Evolutionary conservation across 805 yeast genomes (phyloP).

Genomic region (Teunomyces aglyptinius): DNA sequence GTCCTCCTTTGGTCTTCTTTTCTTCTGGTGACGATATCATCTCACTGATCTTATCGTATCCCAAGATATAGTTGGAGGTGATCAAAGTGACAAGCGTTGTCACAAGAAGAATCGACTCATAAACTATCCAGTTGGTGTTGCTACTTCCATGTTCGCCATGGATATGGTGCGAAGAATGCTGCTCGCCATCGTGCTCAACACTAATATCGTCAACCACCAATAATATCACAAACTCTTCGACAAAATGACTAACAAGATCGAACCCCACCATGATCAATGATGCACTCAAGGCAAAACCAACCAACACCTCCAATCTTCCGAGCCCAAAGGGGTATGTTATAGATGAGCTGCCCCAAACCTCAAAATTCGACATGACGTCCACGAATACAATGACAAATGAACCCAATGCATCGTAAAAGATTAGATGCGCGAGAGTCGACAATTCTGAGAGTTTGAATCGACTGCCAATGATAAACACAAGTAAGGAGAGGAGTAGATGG

Average conservation of each 20-base stretch:
- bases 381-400: slow-evolving; percentile 67
- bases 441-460: slow-evolving; percentile 56
- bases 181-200: slow-evolving; percentile 16
- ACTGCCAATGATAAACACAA: slow-evolving; percentile 61
- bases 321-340: slow-evolving; percentile 88
- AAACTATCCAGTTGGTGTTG: slow-evolving; percentile 26
- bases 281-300: slow-evolving; percentile 83
- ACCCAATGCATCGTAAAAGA: slow-evolving; percentile 84
- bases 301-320: slow-evolving; percentile 84
- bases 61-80: slow-evolving; percentile 35
- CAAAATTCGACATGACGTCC: slow-evolving; percentile 84
- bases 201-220: slow-evolving; percentile 32
- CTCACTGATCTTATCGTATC: slow-evolving; percentile 31
- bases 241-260: slow-evolving; percentile 81
- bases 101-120: slow-evolving; percentile 21
- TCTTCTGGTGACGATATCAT: slow-evolving; percentile 28
- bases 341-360: slow-evolving; percentile 83
- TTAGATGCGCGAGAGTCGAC: slow-evolving; percentile 78
- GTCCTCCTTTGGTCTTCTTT: slow-evolving; percentile 8
- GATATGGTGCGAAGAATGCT: slow-evolving; percentile 39
- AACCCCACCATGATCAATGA: slow-evolving; percentile 88
- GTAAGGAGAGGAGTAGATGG: slow-evolving; percentile 55
- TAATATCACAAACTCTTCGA: slow-evolving; percentile 66
- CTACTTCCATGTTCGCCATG: slow-evolving; percentile 25
- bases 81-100: slow-evolving; percentile 23